Evolutionary conservation across 2,329 filamentous ascomycete genomes (phyloP), one percentile per base, ranked within the genome.

Genomic region (Paracorniculantispora psalliotae): DNA sequence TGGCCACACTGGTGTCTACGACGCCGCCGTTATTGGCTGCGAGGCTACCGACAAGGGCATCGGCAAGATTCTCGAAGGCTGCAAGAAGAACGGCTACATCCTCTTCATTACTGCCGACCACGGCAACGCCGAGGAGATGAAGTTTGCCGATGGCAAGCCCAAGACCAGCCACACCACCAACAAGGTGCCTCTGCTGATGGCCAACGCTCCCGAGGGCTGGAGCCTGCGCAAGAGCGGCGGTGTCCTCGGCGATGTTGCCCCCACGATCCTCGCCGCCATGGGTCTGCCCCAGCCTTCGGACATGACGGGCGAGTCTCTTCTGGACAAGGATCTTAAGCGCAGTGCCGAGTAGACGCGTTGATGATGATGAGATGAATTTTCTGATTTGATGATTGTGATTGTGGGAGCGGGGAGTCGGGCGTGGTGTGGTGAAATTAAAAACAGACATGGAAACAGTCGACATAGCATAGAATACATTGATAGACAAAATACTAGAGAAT

Each of bases 101-200:
- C 86, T 99, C 47, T 97, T 97, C 79, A 89, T 99, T 74, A 99
- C 94, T 6, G 83, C 93, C 30, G 94, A 99, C 75, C 94, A 99
- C 77, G 94, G 92, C 69, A 99, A 99, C 71, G 94, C 94, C 59
- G 94, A 99, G 80, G 94, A 99, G 81, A 99, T 99, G 94, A 89
- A 97, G 77, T 97, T 92, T 72, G 80, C 90, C 67, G 90, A 97
- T 73, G 92, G 92, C 73, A 96, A 91, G 72, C 94, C 94, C 68
- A 99, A 99, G 85, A 99, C 94, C 9, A 93, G 90, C 54, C 94
- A 99, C 81, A 99, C 94, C 48, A 92, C 89, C 66, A 99, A 99
- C 84, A 94, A 94, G 66, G 94, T 99, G 56, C 94, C 94, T 10
- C 93, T 99, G 72, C 85, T 97, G 76, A 96, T 99, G 92, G 91